Conservation (phyloP, 2,329 filamentous ascomycete species). For the Aspergillus ruber region DNA sequence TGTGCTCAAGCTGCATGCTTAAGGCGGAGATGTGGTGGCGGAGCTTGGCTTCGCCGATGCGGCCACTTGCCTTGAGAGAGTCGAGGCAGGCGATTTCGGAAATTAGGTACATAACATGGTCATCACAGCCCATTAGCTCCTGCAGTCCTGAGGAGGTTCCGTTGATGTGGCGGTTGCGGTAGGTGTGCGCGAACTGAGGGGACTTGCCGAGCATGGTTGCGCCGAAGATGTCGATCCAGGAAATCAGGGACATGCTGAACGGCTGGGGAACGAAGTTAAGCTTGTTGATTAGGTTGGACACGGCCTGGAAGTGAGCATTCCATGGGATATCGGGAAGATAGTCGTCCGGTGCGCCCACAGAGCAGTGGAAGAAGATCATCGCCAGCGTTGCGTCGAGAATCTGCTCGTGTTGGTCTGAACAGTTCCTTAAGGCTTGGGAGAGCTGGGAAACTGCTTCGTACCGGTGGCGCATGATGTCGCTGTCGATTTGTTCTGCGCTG, state of each 20-base stretch:
- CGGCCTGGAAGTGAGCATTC: slow-evolving; percentile 93
- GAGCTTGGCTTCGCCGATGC: slow-evolving; percentile 70
- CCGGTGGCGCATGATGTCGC: slow-evolving; percentile 86
- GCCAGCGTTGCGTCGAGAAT: slow-evolving; percentile 88
- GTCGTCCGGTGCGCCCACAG: slow-evolving; percentile 77
- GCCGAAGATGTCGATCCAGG: slow-evolving; percentile 96
- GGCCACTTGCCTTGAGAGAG: slow-evolving; percentile 70
- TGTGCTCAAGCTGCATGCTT: slow-evolving; percentile 74
- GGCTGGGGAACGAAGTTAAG: slow-evolving; percentile 64
- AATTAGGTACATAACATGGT: slow-evolving; percentile 94
- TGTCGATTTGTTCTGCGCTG: slow-evolving; percentile 66
- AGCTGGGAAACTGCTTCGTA: slow-evolving; percentile 81
- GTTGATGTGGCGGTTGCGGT: slow-evolving; percentile 78
- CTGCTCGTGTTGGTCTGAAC: slow-evolving; percentile 69
- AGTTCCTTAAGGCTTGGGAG: slow-evolving; percentile 70
- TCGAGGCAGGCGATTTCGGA: slow-evolving; percentile 96
- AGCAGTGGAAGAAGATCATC: slow-evolving; percentile 94
- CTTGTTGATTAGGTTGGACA: slow-evolving; percentile 73
- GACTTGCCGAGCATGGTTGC: slow-evolving; percentile 82
- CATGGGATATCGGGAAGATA: slow-evolving; percentile 87
- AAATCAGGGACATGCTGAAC: slow-evolving; percentile 81
- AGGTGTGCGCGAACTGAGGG: slow-evolving; percentile 82
- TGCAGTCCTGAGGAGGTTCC: slow-evolving; percentile 64
- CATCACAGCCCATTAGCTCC: slow-evolving; percentile 95
- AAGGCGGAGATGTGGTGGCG: slow-evolving; percentile 84